Evolutionary conservation across 176 grass and related monocot species (phyloP), one percentile per base, ranked within the genome.

Genomic region (Aegilops tauschii): DNA sequence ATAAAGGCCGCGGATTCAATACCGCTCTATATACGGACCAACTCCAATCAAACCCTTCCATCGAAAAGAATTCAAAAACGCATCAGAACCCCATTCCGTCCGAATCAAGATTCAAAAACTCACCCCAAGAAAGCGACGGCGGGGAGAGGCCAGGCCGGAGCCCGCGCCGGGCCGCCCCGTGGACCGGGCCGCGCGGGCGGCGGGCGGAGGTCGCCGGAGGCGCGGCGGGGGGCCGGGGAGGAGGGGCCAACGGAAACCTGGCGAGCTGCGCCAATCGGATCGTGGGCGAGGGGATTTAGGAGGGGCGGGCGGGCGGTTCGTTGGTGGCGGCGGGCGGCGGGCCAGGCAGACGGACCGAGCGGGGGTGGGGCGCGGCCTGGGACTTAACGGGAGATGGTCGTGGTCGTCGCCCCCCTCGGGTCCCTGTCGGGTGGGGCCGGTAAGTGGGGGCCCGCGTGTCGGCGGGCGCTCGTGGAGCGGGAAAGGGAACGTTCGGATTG

Each of bases 401-500:
- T 10, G 21, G 72, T 25, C 84, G 82, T 58, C 16, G 14, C 14
- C 17, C 36, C 29, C 12, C 13, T 44, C 56, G 68, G 34, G 3
- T 62, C 14, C 0, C 78, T 86, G 83, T 1, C 0, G 0, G 0
- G 52, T 18, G 78, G 63, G 88, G 29, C 62, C 68, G 0, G 0
- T 4, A 0, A 0, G 0, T 0, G 0, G 0, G 42, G 88, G 10
- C 71, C 64, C 71, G 5, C 17, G 0, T 36, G 79, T 82, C 84
- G 62, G 78, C 0, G 79, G 6, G 3, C 1, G 13, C 2, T 0
- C 20, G 17, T 5, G 44, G 50, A 86, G 78, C 79, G 88, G 72
- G 79, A 90, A 82, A 8, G 37, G 50, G 18, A 54, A 52, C 35
- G 32, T 73, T 84, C 69, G 9, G 73, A 79, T 79, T 36, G 21